Percentiles rank a stretch among this genome's conserved stretches.
These are phyloP conservation scores for Pyricularia pennisetigena DNA, from an alignment of 2,329 filamentous ascomycete genomes.

Conservation along the genomic window DNA sequence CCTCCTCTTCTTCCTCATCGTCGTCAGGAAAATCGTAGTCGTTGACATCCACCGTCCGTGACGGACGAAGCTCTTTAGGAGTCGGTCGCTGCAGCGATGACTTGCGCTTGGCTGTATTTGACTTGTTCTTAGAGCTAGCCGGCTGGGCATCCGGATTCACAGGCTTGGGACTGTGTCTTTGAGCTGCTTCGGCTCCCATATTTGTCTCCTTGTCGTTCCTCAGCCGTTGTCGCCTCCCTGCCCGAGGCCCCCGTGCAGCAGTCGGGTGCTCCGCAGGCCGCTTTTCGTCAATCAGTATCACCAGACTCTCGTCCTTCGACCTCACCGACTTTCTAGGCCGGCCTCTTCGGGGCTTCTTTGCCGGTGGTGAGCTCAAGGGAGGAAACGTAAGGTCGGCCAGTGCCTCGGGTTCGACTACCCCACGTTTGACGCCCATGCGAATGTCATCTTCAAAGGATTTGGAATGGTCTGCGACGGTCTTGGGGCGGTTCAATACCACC, in stretches of 20 bases:
- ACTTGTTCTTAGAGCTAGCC: not conserved
- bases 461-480: not conserved
- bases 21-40: not conserved
- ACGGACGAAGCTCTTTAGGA: not conserved
- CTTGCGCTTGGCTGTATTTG: not conserved
- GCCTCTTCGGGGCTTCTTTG: not conserved
- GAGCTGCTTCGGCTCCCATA: not conserved
- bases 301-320: not conserved
- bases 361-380: not conserved
- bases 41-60: not conserved
- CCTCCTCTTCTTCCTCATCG: not conserved
- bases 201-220: not conserved
- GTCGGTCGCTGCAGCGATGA: not conserved
- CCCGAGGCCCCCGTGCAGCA: not conserved
- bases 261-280: not conserved
- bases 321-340: not conserved
- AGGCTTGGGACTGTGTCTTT: not conserved
- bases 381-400: not conserved
- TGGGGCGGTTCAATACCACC: not conserved
- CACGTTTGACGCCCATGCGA: not conserved
- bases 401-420: not conserved
- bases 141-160: not conserved
- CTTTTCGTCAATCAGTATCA: not conserved
- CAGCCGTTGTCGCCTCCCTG: not conserved
- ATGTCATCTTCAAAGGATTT: not conserved